phyloP scores from a whole-genome alignment of 2,329 filamentous ascomycete genomes.

The Clonostachys rhizophaga region DNA sequence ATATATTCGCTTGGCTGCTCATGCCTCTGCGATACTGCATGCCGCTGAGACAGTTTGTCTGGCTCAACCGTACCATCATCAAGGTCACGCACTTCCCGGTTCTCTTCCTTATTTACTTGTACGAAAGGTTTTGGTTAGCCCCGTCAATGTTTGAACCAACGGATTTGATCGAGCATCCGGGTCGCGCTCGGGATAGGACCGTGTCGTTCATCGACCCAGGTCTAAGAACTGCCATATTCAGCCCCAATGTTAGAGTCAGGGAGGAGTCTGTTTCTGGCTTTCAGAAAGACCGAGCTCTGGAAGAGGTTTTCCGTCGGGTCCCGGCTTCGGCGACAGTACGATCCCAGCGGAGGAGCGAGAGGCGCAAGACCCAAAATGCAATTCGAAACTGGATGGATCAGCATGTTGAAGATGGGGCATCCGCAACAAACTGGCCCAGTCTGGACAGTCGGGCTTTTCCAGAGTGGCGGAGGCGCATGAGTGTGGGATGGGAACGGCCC shows the following conservation, averaged over 20 bases:
- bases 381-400: constrained; percentile 90
- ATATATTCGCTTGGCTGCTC: constrained; percentile 85
- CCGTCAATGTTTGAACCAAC: constrained; percentile 75
- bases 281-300: constrained; percentile 83
- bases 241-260: constrained; percentile 65
- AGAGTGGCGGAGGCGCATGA: constrained; percentile 48
- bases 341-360: constrained; percentile 57
- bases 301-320: constrained; percentile 80
- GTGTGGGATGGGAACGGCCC: constrained; percentile 42
- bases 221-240: constrained; percentile 62
- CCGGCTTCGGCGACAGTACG: constrained; percentile 60
- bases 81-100: constrained; percentile 88
- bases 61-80: constrained; percentile 84
- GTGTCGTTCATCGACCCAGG: constrained; percentile 55
- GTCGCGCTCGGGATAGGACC: constrained; percentile 40
- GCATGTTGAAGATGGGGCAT: constrained; percentile 44
- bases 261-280: constrained; percentile 86
- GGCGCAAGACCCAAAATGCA: constrained; percentile 71
- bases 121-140: constrained; percentile 77
- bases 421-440: constrained; percentile 42
- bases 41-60: constrained; percentile 76
- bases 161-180: constrained; percentile 74
- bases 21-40: constrained; percentile 79
- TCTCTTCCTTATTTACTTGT: constrained; percentile 79
- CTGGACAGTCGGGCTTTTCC: constrained; percentile 37